Conservation (phyloP, 192 early-diverging fungal species). For the Linnemannia hyalina region DNA sequence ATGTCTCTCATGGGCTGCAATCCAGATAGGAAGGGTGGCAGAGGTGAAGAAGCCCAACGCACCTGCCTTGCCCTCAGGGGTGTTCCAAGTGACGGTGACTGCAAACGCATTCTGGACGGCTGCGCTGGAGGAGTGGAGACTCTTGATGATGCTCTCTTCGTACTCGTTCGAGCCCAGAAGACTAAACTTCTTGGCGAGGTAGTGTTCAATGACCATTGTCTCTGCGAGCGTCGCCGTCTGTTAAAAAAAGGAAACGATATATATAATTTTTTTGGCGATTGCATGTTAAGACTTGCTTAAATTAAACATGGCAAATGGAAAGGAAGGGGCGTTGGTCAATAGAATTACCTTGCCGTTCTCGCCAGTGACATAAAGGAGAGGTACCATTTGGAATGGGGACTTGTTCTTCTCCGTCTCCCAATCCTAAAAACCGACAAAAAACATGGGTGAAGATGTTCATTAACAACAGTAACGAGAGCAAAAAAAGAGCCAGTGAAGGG, state of each 20-base stretch:
- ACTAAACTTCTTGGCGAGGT: constrained; percentile 27
- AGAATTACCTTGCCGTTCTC: constrained; percentile 31
- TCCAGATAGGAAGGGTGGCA: constrained; percentile 5
- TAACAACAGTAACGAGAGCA: neutral
- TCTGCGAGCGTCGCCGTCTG: constrained; percentile 19
- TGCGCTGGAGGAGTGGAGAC: constrained; percentile 18
- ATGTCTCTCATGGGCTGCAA: constrained; percentile 30
- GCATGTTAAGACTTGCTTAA: neutral
- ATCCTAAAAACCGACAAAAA: neutral
- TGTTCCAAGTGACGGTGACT: constrained; percentile 15
- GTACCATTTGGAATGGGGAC: constrained; percentile 26
- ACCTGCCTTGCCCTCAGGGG: constrained; percentile 1
- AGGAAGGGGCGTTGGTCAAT: neutral
- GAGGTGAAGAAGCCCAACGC: neutral
- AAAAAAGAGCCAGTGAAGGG: neutral
- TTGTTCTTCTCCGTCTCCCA: constrained; percentile 15
- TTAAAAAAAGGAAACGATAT: neutral
- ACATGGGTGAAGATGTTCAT: neutral
- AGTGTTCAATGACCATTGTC: constrained; percentile 18
- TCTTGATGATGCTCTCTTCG: constrained; percentile 25
- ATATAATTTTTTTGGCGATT: neutral
- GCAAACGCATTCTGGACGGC: neutral
- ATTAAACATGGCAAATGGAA: neutral
- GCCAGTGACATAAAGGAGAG: constrained; percentile 13
- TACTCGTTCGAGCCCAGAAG: constrained; percentile 45